Evolutionary conservation across 768 basidiomycete genomes (phyloP).

Genomic region (Rhizopogon sp.): DNA sequence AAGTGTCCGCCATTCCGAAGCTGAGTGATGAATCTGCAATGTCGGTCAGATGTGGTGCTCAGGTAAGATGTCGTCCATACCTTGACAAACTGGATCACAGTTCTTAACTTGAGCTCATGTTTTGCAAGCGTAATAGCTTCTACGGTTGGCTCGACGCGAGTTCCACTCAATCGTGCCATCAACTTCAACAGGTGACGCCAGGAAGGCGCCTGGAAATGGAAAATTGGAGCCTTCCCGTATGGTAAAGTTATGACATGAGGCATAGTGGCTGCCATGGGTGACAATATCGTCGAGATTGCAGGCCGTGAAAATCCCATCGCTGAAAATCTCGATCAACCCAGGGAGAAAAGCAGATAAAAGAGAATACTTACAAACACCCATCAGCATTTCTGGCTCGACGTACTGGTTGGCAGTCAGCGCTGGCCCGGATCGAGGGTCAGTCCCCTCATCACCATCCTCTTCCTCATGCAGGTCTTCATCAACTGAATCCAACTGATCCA

Average conservation of each 20-base stretch:
- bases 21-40: constrained; percentile 51
- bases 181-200: constrained; percentile 74
- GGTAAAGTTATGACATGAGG: constrained; percentile 75
- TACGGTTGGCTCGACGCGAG: constrained; percentile 65
- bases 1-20: constrained; percentile 66
- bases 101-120: constrained; percentile 56
- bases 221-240: constrained; percentile 58
- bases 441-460: constrained; percentile 7
- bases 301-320: constrained; percentile 68
- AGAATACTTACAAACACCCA: constrained; percentile 56
- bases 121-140: constrained; percentile 59
- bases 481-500: constrained; percentile 9
- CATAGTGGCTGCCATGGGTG: constrained; percentile 48
- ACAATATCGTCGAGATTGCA: constrained; percentile 40
- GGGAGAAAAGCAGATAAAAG: neutral
- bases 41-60: constrained; percentile 1
- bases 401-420: constrained; percentile 34
- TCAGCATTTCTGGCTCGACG: constrained; percentile 51
- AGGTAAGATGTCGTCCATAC: constrained; percentile 31
- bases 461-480: constrained; percentile 11
- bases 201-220: constrained; percentile 68
- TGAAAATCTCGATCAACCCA: constrained; percentile 24
- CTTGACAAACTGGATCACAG: constrained; percentile 76
- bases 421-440: constrained; percentile 9
- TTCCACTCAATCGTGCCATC: constrained; percentile 68